Evolutionary conservation across 306 rosid species (phyloP).

Genomic region (Inga oerstediana): DNA sequence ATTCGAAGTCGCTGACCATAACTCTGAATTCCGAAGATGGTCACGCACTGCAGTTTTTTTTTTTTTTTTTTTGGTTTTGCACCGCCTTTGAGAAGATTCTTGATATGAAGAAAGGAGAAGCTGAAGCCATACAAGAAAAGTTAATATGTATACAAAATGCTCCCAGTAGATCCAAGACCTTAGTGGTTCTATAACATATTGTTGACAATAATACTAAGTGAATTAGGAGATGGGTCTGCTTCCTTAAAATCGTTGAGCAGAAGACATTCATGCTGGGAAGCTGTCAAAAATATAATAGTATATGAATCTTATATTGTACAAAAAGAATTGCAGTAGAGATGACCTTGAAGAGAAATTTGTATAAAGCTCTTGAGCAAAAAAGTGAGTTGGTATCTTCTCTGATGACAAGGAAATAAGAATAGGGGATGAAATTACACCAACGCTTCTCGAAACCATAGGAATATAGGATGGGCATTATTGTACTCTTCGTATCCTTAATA

Average conservation of each 20-base stretch:
- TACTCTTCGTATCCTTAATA: no score
- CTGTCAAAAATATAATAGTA: conserved; percentile 29
- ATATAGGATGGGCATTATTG: no score
- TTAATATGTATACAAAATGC: conserved; percentile 20
- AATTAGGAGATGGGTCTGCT: conserved; percentile 29
- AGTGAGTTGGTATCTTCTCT: no score
- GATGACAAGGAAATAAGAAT: no score
- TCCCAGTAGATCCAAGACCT: conserved; percentile 23
- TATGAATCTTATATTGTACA: conserved; percentile 22
- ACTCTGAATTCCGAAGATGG: no score
- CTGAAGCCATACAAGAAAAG: conserved; percentile 36
- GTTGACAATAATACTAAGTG: conserved; percentile 30
- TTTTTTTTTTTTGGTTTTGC: conserved; percentile 40
- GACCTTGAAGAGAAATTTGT: conserved; percentile 18
- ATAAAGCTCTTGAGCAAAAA: no score
- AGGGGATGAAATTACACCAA: no score
- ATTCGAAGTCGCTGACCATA: no score
- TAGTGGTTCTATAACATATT: conserved; percentile 30
- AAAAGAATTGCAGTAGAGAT: conserved; percentile 34
- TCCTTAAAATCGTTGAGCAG: conserved; percentile 25
- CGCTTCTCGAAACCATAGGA: no score
- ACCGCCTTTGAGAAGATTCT: conserved; percentile 62
- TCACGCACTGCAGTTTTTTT: no score
- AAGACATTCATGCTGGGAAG: conserved; percentile 39
- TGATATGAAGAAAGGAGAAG: conserved; percentile 43